A percentile compares a stretch with the other conserved stretches of the same genome.
Evolutionary conservation across 2,329 filamentous ascomycete species (phyloP).

Genomic region (Nannizzia gypsea): DNA sequence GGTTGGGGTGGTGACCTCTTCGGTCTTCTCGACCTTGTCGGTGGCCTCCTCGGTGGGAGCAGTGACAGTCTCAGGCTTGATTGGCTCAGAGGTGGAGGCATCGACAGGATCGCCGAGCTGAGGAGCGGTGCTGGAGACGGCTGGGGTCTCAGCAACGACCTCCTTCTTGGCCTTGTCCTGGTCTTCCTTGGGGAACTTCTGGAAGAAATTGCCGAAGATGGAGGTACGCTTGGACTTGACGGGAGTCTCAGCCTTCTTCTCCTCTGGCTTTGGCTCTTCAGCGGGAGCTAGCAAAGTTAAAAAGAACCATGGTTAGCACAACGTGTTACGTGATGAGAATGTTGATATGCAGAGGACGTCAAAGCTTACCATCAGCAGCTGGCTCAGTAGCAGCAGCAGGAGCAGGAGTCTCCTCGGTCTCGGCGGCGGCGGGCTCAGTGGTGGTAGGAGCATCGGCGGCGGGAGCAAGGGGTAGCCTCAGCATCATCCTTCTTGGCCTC

Average conservation of each 20-base stretch:
- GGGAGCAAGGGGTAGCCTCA: slow-evolving; percentile 34
- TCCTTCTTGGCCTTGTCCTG: slow-evolving; percentile 39
- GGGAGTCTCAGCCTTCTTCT: slow-evolving; percentile 37
- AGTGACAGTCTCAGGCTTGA: slow-evolving; percentile 33
- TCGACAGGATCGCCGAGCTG: slow-evolving; percentile 37
- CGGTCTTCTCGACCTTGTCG: slow-evolving; percentile 18
- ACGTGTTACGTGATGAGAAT: slow-evolving; percentile 10
- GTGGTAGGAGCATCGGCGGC: slow-evolving; percentile 23
- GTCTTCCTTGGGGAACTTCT: slow-evolving; percentile 46
- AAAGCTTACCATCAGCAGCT: slow-evolving; percentile 26
- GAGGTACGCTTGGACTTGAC: slow-evolving; percentile 68
- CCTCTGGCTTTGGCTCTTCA: slow-evolving; percentile 42
- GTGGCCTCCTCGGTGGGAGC: slow-evolving; percentile 26
- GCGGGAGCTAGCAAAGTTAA: slow-evolving; percentile 27
- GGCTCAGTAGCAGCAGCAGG: slow-evolving; percentile 27
- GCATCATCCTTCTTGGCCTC: slow-evolving; percentile 24
- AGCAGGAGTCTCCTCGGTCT: slow-evolving; percentile 15
- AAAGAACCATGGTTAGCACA: slow-evolving; percentile 11
- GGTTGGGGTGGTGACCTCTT: slow-evolving; percentile 19
- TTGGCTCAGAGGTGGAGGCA: slow-evolving; percentile 27
- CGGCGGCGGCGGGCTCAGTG: slow-evolving; percentile 29
- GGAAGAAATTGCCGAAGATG: slow-evolving; percentile 65
- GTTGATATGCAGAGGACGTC: slow-evolving; percentile 8
- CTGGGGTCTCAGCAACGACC: slow-evolving; percentile 35
- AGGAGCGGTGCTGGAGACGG: slow-evolving; percentile 39